phyloP scores from a whole-genome alignment of 805 yeast genomes.

The Danielia reshetovae region DNA sequence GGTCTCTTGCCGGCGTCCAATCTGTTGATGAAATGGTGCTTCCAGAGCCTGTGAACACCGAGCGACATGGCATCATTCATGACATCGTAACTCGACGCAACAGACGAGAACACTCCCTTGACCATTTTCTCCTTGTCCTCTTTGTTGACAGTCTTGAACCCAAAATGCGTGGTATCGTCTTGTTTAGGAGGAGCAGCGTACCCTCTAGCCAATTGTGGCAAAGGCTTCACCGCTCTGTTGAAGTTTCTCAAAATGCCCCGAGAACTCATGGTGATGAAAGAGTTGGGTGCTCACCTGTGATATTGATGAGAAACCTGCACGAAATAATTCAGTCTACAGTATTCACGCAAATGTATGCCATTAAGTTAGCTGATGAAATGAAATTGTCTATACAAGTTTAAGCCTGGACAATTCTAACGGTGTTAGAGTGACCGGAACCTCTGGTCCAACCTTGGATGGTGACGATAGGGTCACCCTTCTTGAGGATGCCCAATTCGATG shows the following conservation, averaged over 20 bases:
- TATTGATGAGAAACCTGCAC: too few species aligned
- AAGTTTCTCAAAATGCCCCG: neutral
- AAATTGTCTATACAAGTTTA: conserved; percentile 23
- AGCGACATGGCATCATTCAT: conserved; percentile 98
- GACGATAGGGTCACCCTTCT: conserved; percentile 83
- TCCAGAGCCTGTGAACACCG: conserved; percentile 95
- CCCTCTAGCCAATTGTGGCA: neutral
- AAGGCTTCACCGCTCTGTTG: neutral
- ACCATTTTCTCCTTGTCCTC: conserved; percentile 78
- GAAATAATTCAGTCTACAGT: too few species aligned
- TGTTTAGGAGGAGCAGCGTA: conserved; percentile 5
- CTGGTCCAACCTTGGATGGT: conserved; percentile 99
- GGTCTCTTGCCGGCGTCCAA: conserved; percentile 93
- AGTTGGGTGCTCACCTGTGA: too few species aligned
- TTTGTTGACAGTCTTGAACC: conserved; percentile 75
- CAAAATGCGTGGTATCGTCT: conserved; percentile 81
- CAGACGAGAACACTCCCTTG: conserved; percentile 89
- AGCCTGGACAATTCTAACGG: conserved; percentile 86
- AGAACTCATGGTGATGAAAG: neutral
- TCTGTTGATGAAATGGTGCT: conserved; percentile 79
- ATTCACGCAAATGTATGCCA: neutral
- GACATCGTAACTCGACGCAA: conserved; percentile 88
- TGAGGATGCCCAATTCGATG: conserved; percentile 76
- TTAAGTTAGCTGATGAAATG: conserved; percentile 3
- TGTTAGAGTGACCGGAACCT: conserved; percentile 98